Evolutionary conservation across 108 stramenopile species (phyloP), one percentile per base, ranked within the genome.

Genomic region (Cafeteria roenbergensis): DNA sequence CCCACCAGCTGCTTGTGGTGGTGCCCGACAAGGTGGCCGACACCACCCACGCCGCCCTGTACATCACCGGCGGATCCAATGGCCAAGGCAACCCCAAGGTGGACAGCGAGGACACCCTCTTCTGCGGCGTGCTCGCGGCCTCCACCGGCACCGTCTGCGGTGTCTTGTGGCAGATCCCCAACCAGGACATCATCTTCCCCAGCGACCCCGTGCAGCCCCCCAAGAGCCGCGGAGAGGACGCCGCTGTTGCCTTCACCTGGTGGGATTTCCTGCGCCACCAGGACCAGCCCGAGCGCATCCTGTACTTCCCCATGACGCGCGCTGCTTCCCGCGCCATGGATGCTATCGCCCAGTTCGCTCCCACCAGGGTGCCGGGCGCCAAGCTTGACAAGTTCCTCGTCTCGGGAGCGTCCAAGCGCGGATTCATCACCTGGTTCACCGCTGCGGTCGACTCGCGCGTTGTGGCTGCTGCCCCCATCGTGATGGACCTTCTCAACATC

Each of bases 201-300:
- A 20, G 51, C 24, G 73, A 74, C 55, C 68, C 68, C 51, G 31
- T 42, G n/a, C 72, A 68, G 20, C n/a, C n/a, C n/a, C n/a, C n/a
- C n/a, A 68, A 64, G 68, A 51, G 58, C 28, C 68, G 73, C 29
- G 26, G 38, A 1, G 73, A 74, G 55, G 73, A 74, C 67, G 68
- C 65, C 50, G 66, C 66, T 20, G 66, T 74, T 26, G 73, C 73
- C 1, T 74, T 37, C 32, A 74, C 73, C 51, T 74, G 73, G 73
- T 48, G 26, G 36, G 55, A 69, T 29, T 64, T 53, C 42, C 28
- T 62, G 25, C 27, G 25, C 36, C 14, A 67, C 33, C 65, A 62
- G 26, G 50, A 56, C 29, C 27, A 74, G 66, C 73, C 73, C 24
- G 56, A 74, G 30, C 64, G 68, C 63, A 30, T 74, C 21, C 58